phyloP scores from a whole-genome alignment of 495 filamentous ascomycete species.

The Lichina pygmaea region DNA sequence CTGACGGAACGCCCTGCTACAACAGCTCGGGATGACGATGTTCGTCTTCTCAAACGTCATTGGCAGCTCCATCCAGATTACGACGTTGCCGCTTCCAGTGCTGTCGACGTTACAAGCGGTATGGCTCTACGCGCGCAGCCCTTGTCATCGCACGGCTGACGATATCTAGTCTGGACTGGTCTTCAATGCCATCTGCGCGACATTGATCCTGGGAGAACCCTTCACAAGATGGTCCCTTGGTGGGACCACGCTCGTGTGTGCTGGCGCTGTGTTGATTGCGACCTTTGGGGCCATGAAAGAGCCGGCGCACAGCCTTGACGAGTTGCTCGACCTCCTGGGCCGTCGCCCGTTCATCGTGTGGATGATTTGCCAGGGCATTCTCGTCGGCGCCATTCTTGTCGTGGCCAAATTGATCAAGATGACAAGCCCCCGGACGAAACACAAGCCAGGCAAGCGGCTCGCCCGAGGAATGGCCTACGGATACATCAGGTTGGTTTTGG shows the following conservation, averaged over 20 bases:
- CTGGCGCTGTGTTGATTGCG: slow-evolving; percentile 69
- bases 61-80: slow-evolving; percentile 92
- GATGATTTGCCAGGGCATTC: slow-evolving; percentile 53
- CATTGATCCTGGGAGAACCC: slow-evolving; percentile 73
- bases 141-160: neutral
- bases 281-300: slow-evolving; percentile 89
- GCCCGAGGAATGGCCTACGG: slow-evolving; percentile 71
- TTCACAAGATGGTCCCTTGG: slow-evolving; percentile 79
- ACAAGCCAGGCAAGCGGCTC: slow-evolving; percentile 43
- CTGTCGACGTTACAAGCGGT: slow-evolving; percentile 83
- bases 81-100: slow-evolving; percentile 80
- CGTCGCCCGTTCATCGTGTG: slow-evolving; percentile 61
- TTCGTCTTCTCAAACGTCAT: slow-evolving; percentile 86
- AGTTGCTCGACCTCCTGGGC: slow-evolving; percentile 52
- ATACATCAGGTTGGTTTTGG: slow-evolving; percentile 23
- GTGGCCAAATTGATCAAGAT: slow-evolving; percentile 29
- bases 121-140: slow-evolving; percentile 8
- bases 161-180: slow-evolving; percentile 48
- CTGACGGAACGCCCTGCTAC: neutral
- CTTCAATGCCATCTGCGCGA: slow-evolving; percentile 95
- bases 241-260: slow-evolving; percentile 68
- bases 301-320: slow-evolving; percentile 64
- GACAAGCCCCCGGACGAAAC: slow-evolving; percentile 20
- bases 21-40: slow-evolving; percentile 71
- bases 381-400: slow-evolving; percentile 41